Base-by-base conservation (phyloP, 2,329 filamentous ascomycete species). In the Clonostachys sp. region DNA sequence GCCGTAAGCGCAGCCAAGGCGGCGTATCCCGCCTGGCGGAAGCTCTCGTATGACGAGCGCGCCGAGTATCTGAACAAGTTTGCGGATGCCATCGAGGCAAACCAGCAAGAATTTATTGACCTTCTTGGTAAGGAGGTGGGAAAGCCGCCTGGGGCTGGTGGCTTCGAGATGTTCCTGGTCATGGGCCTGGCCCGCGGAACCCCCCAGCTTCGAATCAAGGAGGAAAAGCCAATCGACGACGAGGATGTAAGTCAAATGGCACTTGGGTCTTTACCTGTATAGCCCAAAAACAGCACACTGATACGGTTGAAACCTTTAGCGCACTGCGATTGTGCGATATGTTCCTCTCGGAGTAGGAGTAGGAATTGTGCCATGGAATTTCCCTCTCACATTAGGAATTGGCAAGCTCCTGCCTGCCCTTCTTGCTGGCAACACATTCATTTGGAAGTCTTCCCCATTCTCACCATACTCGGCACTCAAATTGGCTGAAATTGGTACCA, bases 401-500 rank as follows among this genome's bases (percentile, higher is more conserved):
- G 68, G 71, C 46, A 86, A 86, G 60, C 65, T 85, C 24, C 73
- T 70, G 1, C 75, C 80, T 0, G 77, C 77, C 3, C 57, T 86
- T 1, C 51, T 83, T 34, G 78, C 80, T 0, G 78, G 79, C 12
- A 80, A 80, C 51, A 61, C 65, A 12, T 62, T 82, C 40, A 78
- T 83, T 44, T 59, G 80, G 50, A 82, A 82, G 61, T 76, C 77
- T 4, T 81, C 76, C 48, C 75, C 76, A 0, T 81, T 76, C 58
- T 80, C 80, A 0, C 79, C 79, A 0, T 83, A 82, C 61, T 72
- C 70, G 2, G 66, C 67, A 5, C 65, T 86, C 39, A 86, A 86
- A 61, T 56, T 83, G n/a, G 75, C 71, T 12, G 80, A 85, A 60
- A 59, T 86, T 3, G 78, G 71, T 0, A 71, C 77, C 47, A 59